Percentiles rank a stretch among this genome's conserved stretches.
Conservation (phyloP, 2,329 filamentous ascomycete genomes). For the Tricladium varicosporioides region DNA sequence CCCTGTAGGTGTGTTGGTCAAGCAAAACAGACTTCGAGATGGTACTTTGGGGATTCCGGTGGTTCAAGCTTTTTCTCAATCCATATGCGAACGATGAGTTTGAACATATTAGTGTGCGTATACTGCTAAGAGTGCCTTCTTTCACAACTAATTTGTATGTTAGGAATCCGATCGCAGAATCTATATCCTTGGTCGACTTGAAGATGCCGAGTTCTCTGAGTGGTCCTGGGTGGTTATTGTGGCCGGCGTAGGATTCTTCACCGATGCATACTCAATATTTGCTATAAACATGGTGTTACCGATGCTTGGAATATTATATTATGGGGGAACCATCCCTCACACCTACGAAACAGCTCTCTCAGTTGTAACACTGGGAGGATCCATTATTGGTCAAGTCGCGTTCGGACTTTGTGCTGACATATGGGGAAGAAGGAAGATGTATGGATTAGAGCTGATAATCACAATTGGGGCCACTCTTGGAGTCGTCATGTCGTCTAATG, state of each 20-base stretch:
- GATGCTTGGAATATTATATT: slow-evolving; percentile 47
- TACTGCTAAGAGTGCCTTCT: no score
- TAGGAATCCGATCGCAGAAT: slow-evolving; percentile 25
- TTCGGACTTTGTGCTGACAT: slow-evolving; percentile 48
- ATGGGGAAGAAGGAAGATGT: slow-evolving; percentile 48
- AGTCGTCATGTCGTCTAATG: slow-evolving; percentile 43
- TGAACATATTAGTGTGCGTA: slow-evolving; percentile 21
- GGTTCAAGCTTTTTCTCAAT: slow-evolving; percentile 25
- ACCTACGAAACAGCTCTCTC: slow-evolving; percentile 41
- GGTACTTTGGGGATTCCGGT: slow-evolving; percentile 25
- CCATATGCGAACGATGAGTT: slow-evolving; percentile 24
- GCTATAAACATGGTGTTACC: slow-evolving; percentile 49
- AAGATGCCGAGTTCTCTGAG: slow-evolving; percentile 22
- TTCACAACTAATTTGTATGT: background rate
- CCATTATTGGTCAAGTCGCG: slow-evolving; percentile 44
- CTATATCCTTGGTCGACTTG: slow-evolving; percentile 24
- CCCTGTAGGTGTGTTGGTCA: no score
- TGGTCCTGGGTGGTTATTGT: slow-evolving; percentile 33
- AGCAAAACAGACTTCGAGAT: slow-evolving; percentile 6
- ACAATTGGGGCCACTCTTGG: slow-evolving; percentile 46
- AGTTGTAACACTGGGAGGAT: slow-evolving; percentile 44
- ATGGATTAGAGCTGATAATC: slow-evolving; percentile 47
- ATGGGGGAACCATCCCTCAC: slow-evolving; percentile 37
- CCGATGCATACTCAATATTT: slow-evolving; percentile 44
- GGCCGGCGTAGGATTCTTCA: slow-evolving; percentile 48